Conservation (phyloP, 306 rosid species). For the Gastrolobium bilobum region DNA sequence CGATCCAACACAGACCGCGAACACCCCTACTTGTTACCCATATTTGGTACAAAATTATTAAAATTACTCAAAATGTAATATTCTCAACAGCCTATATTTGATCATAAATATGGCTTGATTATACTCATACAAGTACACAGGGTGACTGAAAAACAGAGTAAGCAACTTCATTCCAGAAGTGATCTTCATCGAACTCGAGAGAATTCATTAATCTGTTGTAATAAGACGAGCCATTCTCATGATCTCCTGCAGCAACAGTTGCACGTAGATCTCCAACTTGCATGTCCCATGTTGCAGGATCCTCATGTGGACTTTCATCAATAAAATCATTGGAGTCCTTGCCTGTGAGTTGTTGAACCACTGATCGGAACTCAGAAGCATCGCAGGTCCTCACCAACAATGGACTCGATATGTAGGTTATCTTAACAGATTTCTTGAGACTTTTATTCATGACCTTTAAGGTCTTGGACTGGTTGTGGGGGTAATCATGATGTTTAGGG, state of each 20-base stretch:
- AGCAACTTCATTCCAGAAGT: slow-evolving; percentile 48
- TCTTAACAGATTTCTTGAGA: slow-evolving; percentile 34
- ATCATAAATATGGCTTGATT: too few relatives aligned
- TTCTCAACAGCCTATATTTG: too few relatives aligned
- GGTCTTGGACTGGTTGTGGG: not conserved
- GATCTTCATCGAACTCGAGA: slow-evolving; percentile 41
- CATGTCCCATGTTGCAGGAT: not conserved
- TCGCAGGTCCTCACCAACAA: slow-evolving; percentile 43
- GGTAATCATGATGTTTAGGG: not conserved
- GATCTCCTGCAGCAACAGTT: not conserved
- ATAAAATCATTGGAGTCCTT: slow-evolving; percentile 36
- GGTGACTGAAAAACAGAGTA: slow-evolving; percentile 29
- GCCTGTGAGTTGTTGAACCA: slow-evolving; percentile 54
- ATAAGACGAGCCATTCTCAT: not conserved
- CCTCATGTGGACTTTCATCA: not conserved
- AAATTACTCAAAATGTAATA: too few relatives aligned
- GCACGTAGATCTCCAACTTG: not conserved
- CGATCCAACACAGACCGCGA: too few relatives aligned
- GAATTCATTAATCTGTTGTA: not conserved
- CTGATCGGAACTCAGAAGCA: slow-evolving; percentile 50
- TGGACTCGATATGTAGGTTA: slow-evolving; percentile 53
- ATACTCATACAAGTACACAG: not conserved
- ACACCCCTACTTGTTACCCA: too few relatives aligned
- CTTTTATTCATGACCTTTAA: not conserved
- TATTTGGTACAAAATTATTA: too few relatives aligned